Evolutionary conservation across 768 basidiomycete genomes (phyloP).

Genomic region (Calocybe indica): DNA sequence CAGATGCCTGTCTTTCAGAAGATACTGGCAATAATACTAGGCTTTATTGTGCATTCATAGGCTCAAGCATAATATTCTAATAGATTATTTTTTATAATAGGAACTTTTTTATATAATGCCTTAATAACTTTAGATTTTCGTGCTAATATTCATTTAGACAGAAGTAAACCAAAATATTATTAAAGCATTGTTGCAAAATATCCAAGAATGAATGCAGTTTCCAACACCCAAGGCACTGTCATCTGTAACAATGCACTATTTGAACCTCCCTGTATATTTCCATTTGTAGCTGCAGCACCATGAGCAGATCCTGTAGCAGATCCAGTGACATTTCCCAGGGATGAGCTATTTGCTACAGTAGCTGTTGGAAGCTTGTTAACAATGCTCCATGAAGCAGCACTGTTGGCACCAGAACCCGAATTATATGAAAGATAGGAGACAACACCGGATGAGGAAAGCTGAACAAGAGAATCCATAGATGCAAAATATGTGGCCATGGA

Average conservation of each 20-base stretch:
- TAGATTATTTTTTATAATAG: too few relatives aligned
- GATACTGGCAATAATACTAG: too few relatives aligned
- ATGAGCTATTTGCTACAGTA: constrained; percentile 22
- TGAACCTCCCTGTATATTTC: neutral
- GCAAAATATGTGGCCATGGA: constrained; percentile 59
- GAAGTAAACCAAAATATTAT: too few relatives aligned
- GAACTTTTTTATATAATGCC: too few relatives aligned
- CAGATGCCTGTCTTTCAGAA: too few relatives aligned
- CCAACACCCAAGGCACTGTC: too few relatives aligned
- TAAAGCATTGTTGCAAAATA: too few relatives aligned
- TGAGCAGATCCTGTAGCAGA: constrained; percentile 7
- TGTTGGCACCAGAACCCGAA: constrained; percentile 37
- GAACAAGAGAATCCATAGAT: constrained; percentile 53
- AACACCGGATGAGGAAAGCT: constrained; percentile 55
- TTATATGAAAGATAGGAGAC: constrained; percentile 59
- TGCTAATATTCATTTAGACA: too few relatives aligned
- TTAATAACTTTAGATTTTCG: too few relatives aligned
- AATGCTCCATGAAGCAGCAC: constrained; percentile 40
- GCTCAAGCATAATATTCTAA: too few relatives aligned
- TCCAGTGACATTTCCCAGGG: constrained; percentile 1
- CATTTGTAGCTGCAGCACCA: constrained; percentile 1
- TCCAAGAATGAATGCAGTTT: too few relatives aligned
- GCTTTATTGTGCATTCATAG: too few relatives aligned
- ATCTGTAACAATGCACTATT: neutral
- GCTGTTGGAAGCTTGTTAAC: constrained; percentile 40